A percentile compares a stretch with the other conserved stretches of the same genome.
Conservation (phyloP, 176 grass and related monocot species). For the Bothriochloa decipiens region DNA sequence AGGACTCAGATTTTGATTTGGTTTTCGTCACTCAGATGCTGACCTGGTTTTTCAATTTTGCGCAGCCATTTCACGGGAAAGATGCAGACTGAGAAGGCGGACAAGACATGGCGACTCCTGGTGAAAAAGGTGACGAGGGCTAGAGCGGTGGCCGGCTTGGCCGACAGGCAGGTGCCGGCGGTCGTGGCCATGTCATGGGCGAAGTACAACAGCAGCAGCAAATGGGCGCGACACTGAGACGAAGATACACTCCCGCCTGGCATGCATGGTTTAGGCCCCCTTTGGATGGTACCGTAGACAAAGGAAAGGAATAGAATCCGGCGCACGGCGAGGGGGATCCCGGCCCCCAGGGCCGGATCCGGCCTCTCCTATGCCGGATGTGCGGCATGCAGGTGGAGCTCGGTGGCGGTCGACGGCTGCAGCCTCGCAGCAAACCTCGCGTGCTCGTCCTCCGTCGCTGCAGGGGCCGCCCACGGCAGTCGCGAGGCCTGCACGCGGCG, state of each 20-base stretch:
- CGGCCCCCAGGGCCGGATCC: too few relatives aligned
- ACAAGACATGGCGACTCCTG: slow-evolving; percentile 70
- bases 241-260: neutral
- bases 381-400: too few relatives aligned
- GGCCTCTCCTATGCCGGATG: too few relatives aligned
- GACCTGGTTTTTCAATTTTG: neutral
- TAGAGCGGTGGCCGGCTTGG: slow-evolving; percentile 56
- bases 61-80: slow-evolving; percentile 60
- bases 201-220: slow-evolving; percentile 29
- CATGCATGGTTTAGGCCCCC: too few relatives aligned
- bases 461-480: too few relatives aligned
- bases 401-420: too few relatives aligned
- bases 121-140: slow-evolving; percentile 66
- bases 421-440: too few relatives aligned
- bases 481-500: too few relatives aligned
- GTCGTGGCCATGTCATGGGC: slow-evolving; percentile 42
- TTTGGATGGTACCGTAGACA: too few relatives aligned
- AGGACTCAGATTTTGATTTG: neutral
- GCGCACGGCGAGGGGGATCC: too few relatives aligned
- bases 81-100: slow-evolving; percentile 56
- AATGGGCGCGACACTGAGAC: slow-evolving; percentile 30
- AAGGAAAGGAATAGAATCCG: too few relatives aligned
- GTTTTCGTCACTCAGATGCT: neutral
- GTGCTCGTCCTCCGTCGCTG: too few relatives aligned
- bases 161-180: slow-evolving; percentile 41